Base-by-base conservation (phyloP, 2,329 filamentous ascomycete genomes). In the Beauveria rudraprayagi region DNA sequence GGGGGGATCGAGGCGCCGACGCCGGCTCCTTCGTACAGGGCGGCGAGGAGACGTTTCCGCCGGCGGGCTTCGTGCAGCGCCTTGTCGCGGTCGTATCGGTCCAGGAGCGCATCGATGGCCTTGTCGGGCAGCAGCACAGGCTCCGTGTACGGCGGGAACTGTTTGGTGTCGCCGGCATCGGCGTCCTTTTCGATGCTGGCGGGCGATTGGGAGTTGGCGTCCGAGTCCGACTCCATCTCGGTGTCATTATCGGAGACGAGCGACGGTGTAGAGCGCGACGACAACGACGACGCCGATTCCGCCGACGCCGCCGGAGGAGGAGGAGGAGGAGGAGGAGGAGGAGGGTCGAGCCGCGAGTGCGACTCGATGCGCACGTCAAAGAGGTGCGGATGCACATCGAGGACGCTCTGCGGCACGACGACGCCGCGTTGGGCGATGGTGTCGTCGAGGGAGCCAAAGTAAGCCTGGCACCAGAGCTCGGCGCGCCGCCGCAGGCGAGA, bases 381-480 rank as follows among this genome's bases (percentile, higher is more conserved):
- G 11, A 62, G 50, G 24, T 46, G 41, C 9, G 61, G 61, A 24
- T 62, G 61, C 17, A 30, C 51, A 22, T 28, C 28, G 16, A 56
- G 24, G 16, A 61, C 51, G 3, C 8, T 3, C n/a, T 55, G 30
- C 17, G 51, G 34, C 30, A 61, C 37, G 46, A 30, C 37, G 46
- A 1, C 30, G 30, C 59, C n/a, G 44, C 40, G 5, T 7, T 22
- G 50, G 22, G 22, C 22, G 34, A 37, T 37, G 34, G 34, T 16
- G 34, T 37, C 10, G 43, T 46, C n/a, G 43, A 19, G 43, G 43
- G n/a, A 43, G 41, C 5, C 41, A 43, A 43, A 43, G n/a, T 44
- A 19, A n/a, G n/a, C 10, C n/a, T 44, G 9, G 63, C 57, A 55
- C 61, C 63, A 66, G 52, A 14, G 9, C 3, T 30, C 19, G 30